Evolutionary conservation across 192 early-diverging fungal genomes (phyloP).

Genomic region (Coemansia sp.): DNA sequence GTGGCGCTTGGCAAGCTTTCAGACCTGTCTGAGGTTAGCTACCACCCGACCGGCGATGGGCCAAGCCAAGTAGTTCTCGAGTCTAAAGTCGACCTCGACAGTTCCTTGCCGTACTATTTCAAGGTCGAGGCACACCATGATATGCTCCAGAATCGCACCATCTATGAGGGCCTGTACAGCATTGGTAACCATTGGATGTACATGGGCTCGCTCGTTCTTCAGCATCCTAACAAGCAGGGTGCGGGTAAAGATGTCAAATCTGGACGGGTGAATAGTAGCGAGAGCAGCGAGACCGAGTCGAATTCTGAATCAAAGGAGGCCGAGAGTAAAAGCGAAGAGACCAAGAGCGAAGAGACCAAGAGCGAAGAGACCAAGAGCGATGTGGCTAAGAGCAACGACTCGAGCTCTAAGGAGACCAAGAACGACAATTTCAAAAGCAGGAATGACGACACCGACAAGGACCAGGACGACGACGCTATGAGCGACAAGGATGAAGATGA

Average conservation of each 20-base stretch:
- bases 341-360: not conserved
- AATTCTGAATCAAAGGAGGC: not conserved
- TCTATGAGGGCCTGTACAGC: conserved; percentile 44
- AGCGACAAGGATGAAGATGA: not conserved
- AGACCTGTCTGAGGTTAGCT: conserved; percentile 8
- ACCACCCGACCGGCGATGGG: conserved; percentile 16
- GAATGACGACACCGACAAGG: conserved; percentile 10
- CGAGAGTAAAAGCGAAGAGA: not conserved
- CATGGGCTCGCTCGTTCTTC: conserved; percentile 39
- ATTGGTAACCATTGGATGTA: conserved; percentile 37
- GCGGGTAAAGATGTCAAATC: not conserved
- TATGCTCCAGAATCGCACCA: conserved; percentile 35
- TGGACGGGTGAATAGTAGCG: not conserved
- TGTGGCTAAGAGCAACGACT: not conserved
- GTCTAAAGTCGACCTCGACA: conserved; percentile 13
- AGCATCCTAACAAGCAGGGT: conserved; percentile 22
- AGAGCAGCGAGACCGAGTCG: not conserved
- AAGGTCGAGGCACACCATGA: conserved; percentile 50
- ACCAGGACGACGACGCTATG: not conserved
- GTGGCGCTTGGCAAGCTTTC: conserved; percentile 24
- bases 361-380: not conserved
- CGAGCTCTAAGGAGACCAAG: no score
- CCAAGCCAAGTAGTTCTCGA: conserved; percentile 31
- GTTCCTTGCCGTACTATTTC: conserved; percentile 28
- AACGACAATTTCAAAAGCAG: not conserved